Percentiles rank a stretch among this genome's conserved stretches.
Conservation (phyloP, 257 asterid species). For the Primulina tabacum region DNA sequence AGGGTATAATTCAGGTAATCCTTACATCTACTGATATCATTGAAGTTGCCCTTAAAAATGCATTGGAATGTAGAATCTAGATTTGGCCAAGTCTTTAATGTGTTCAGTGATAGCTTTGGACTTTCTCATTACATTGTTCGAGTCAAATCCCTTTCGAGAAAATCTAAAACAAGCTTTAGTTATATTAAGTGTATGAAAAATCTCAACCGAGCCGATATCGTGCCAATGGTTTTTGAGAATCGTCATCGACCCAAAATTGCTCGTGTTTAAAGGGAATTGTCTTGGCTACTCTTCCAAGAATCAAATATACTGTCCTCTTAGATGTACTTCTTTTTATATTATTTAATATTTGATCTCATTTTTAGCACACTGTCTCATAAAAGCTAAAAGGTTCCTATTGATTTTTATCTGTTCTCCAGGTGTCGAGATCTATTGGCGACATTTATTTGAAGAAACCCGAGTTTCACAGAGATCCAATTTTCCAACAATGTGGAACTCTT, state of each 20-base stretch:
- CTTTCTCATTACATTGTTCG: background rate
- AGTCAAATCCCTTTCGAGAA: background rate
- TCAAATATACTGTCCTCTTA: constrained; percentile 1
- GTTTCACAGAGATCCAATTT: background rate
- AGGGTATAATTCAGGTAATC: background rate
- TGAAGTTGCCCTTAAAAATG: background rate
- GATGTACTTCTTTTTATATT: too few species aligned
- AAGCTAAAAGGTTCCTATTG: too few species aligned
- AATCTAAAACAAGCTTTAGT: background rate
- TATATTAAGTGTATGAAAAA: too few species aligned
- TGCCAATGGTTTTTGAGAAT: background rate
- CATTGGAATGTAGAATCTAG: background rate
- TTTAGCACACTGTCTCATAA: background rate
- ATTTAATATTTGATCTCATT: background rate
- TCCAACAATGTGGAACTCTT: background rate
- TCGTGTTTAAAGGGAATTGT: constrained; percentile 5
- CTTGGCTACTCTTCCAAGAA: constrained; percentile 18
- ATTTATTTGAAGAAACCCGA: background rate
- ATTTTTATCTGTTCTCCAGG: background rate
- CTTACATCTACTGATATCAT: background rate
- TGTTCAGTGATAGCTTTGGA: background rate
- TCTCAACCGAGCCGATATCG: background rate
- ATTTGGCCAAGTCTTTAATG: background rate
- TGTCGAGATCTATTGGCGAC: background rate
- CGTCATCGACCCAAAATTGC: background rate